Evolutionary conservation across 23 red algal genomes (phyloP).

Genomic region (Agarophyton chilense): DNA sequence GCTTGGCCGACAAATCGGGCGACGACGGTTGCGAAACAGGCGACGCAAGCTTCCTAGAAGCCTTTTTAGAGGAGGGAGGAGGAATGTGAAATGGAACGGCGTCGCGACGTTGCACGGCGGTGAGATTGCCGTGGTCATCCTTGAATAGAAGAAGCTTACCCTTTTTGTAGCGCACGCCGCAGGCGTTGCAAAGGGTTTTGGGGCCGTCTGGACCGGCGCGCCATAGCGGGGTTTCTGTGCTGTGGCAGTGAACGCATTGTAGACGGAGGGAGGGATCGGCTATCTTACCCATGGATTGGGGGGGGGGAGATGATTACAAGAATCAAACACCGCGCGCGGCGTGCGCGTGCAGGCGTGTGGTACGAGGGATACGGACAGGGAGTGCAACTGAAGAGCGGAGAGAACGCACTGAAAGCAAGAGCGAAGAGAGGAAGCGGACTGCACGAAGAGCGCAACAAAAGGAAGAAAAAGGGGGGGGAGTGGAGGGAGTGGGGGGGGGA

Average conservation of each 20-base stretch:
- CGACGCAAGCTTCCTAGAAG: conserved; percentile 6
- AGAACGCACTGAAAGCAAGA: too few relatives aligned
- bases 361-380: too few relatives aligned
- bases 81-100: conserved; percentile 56
- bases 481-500: background rate
- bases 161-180: conserved; percentile 94
- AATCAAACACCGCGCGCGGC: background rate
- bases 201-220: conserved; percentile 87
- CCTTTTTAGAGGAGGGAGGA: conserved; percentile 46
- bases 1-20: conserved; percentile 1
- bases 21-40: conserved; percentile 33
- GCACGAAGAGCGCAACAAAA: too few relatives aligned
- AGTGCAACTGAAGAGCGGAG: too few relatives aligned
- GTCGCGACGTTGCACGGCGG: conserved; percentile 43
- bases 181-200: conserved; percentile 97
- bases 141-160: conserved; percentile 77
- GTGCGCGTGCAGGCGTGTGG: background rate
- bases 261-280: conserved; percentile 44
- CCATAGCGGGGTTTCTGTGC: conserved; percentile 92
- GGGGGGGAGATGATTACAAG: background rate
- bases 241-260: conserved; percentile 85
- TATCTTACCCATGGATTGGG: conserved; percentile 37
- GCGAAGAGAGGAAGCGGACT: too few relatives aligned
- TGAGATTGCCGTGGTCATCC: conserved; percentile 58
- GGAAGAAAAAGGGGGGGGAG: too few relatives aligned